phyloP scores from a whole-genome alignment of 2,329 filamentous ascomycete species.

The Ceratocystis destructans region DNA sequence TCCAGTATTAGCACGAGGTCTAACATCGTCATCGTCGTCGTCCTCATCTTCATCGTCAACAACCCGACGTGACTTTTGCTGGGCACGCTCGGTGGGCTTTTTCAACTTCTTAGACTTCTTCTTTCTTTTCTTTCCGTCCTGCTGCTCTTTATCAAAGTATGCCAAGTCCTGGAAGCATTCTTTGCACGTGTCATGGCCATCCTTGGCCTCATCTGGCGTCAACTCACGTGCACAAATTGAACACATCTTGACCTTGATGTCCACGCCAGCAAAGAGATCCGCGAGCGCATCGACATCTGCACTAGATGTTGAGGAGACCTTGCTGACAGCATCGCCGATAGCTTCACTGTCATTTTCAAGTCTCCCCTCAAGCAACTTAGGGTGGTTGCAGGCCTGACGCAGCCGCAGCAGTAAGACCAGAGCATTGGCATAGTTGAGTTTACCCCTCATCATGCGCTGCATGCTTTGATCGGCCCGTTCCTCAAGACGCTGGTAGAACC shows the following conservation, averaged over 20 bases:
- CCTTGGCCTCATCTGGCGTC: slow-evolving; percentile 33
- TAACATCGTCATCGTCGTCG: slow-evolving; percentile 19
- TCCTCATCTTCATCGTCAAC: slow-evolving; percentile 23
- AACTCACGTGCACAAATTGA: slow-evolving; percentile 68
- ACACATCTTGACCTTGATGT: slow-evolving; percentile 62
- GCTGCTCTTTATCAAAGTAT: slow-evolving; percentile 41
- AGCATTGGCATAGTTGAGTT: slow-evolving; percentile 83
- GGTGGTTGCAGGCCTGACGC: slow-evolving; percentile 89
- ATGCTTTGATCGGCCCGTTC: slow-evolving; percentile 74
- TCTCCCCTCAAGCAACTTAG: slow-evolving; percentile 72
- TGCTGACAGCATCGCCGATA: slow-evolving; percentile 31
- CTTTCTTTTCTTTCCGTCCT: slow-evolving; percentile 24
- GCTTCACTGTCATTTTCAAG: slow-evolving; percentile 76
- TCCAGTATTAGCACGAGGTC: slow-evolving; percentile 20
- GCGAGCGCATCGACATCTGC: slow-evolving; percentile 70
- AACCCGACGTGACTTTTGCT: slow-evolving; percentile 27
- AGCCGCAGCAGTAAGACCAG: slow-evolving; percentile 82
- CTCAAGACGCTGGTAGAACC: slow-evolving; percentile 75
- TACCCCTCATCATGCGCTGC: slow-evolving; percentile 72
- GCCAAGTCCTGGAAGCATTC: slow-evolving; percentile 65
- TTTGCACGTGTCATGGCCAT: slow-evolving; percentile 43
- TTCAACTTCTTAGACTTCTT: slow-evolving; percentile 20
- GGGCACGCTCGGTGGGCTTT: slow-evolving; percentile 20
- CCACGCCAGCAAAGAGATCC: slow-evolving; percentile 73
- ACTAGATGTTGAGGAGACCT: slow-evolving; percentile 38